Conservation (phyloP, 139 green algal genomes). For the Chlamydomonas schloesseri region DNA sequence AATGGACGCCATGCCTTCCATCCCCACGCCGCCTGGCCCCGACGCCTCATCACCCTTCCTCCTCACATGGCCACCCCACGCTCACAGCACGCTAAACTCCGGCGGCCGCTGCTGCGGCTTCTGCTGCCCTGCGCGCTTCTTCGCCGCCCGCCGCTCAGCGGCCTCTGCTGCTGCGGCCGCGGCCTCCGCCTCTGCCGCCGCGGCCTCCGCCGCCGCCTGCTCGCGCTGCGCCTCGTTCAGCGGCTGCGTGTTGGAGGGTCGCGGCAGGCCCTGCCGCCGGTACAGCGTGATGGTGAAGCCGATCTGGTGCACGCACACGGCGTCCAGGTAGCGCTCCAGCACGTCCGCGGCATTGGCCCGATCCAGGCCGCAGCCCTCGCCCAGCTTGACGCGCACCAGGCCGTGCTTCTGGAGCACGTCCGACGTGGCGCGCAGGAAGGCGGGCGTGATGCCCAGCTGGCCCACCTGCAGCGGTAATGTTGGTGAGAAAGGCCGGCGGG, state of each 20-base stretch:
- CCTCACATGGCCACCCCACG: no score
- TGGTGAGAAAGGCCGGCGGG: no score
- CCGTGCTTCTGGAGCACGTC: slow-evolving; percentile 57
- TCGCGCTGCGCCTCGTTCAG: background rate
- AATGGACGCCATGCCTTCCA: no score
- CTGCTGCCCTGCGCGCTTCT: slow-evolving; percentile 22
- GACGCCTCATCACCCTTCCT: no score
- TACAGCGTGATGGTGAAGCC: slow-evolving; percentile 70
- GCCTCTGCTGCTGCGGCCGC: background rate
- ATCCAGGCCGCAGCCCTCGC: slow-evolving; percentile 61
- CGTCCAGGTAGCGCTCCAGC: slow-evolving; percentile 59
- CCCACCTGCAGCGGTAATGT: slow-evolving; percentile 31
- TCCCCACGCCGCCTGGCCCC: no score
- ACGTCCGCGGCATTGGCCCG: slow-evolving; percentile 29
- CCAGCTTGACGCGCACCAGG: slow-evolving; percentile 62
- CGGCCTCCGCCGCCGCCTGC: background rate
- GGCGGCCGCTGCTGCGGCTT: background rate
- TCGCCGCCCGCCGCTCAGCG: background rate
- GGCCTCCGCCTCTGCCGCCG: background rate
- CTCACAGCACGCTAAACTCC: slow-evolving; percentile 36
- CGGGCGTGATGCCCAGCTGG: slow-evolving; percentile 57
- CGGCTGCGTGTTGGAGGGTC: slow-evolving; percentile 46
- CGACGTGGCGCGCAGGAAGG: slow-evolving; percentile 46
- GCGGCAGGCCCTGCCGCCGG: slow-evolving; percentile 50
- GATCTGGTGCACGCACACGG: slow-evolving; percentile 57